phyloP scores from a whole-genome alignment of 805 yeast species.

The Starmerella powellii region DNA sequence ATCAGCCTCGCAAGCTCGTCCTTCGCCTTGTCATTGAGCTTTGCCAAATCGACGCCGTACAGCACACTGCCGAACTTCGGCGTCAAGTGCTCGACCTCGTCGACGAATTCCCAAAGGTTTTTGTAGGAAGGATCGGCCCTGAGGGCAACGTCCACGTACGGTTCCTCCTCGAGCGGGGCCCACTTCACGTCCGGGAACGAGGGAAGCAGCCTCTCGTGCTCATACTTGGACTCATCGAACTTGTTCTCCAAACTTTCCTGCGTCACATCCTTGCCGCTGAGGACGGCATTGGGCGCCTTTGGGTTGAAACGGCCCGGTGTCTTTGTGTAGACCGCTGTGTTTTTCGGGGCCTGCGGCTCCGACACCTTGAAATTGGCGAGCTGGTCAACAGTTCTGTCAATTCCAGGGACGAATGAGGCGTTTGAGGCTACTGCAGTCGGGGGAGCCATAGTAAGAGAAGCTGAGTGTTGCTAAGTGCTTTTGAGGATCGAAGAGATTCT shows the following conservation, averaged over 20 bases:
- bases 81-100: constrained; percentile 36
- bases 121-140: constrained; percentile 26
- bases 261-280: constrained; percentile 5
- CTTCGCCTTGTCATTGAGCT: constrained; percentile 34
- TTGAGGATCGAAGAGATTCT: no score
- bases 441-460: constrained; percentile 11
- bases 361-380: constrained; percentile 4
- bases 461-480: background rate
- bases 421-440: constrained; percentile 9
- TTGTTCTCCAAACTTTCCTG: constrained; percentile 1
- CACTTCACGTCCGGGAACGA: constrained; percentile 28
- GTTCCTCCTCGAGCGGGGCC: constrained; percentile 23
- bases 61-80: constrained; percentile 64
- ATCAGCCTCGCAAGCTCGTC: constrained; percentile 39
- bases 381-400: constrained; percentile 5
- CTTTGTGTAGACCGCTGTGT: background rate
- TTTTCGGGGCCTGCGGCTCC: background rate
- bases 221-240: constrained; percentile 20
- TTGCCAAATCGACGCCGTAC: constrained; percentile 36
- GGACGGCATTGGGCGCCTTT: constrained; percentile 4
- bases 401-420: background rate
- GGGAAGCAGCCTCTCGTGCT: constrained; percentile 26
- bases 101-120: constrained; percentile 24
- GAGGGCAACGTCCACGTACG: constrained; percentile 23
- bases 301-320: constrained; percentile 11